Evolutionary conservation across 225 moss, liverwort and hornwort genomes (phyloP).

Genomic region (Straminergon stramineum): DNA sequence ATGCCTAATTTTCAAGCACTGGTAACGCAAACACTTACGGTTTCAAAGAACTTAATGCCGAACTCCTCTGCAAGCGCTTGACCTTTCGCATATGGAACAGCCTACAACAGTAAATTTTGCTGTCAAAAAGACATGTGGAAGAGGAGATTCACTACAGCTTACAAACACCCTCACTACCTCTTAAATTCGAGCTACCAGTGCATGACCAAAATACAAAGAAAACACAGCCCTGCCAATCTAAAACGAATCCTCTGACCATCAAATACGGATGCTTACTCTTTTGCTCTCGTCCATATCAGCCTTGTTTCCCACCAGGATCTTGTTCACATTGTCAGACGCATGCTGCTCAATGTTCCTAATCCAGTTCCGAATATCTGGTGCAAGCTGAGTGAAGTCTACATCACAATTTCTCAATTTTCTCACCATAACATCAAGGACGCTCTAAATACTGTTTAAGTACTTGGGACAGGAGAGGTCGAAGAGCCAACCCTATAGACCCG

Average conservation of each 20-base stretch:
- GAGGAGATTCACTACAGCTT: not conserved
- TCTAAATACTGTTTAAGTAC: not conserved
- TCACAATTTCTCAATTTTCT: conserved; percentile 17
- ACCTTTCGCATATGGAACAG: conserved; percentile 69
- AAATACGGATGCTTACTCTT: conserved; percentile 43
- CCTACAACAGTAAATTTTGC: conserved; percentile 19
- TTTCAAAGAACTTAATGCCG: conserved; percentile 92
- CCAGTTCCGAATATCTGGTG: conserved; percentile 27
- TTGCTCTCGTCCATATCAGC: conserved; percentile 97
- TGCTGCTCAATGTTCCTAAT: conserved; percentile 17
- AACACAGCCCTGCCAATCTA: not conserved
- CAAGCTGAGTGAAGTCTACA: conserved; percentile 12
- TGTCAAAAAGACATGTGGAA: not conserved
- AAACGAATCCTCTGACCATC: not conserved
- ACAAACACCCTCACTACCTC: not conserved
- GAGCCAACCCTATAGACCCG: not conserved
- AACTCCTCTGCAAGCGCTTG: conserved; percentile 94
- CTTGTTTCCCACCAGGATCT: conserved; percentile 95
- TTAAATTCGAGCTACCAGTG: not conserved
- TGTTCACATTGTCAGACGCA: conserved; percentile 60
- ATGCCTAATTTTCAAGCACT: not conserved
- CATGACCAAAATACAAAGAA: not conserved
- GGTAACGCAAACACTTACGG: conserved; percentile 35
- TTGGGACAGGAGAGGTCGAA: not conserved
- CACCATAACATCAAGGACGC: not conserved